A percentile compares a stretch with the other conserved stretches of the same genome.
phyloP scores from a whole-genome alignment of 805 yeast species.

The Candida montana region DNA sequence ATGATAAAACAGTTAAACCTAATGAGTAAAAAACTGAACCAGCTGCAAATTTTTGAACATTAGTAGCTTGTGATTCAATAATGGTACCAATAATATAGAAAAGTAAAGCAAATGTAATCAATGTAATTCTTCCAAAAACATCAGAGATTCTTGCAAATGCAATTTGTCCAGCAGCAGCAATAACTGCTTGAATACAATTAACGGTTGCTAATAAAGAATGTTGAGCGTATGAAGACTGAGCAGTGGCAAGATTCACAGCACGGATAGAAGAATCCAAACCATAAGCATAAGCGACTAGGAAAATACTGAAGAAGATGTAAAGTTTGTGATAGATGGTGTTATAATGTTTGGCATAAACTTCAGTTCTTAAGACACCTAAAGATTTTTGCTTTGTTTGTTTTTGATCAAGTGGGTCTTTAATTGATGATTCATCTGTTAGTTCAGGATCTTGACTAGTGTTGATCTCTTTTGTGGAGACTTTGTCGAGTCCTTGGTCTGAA shows the following conservation, averaged over 20 bases:
- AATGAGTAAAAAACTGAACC: slow-evolving; percentile 41
- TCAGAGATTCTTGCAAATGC: slow-evolving; percentile 53
- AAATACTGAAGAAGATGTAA: slow-evolving; percentile 42
- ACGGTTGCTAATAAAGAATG: slow-evolving; percentile 51
- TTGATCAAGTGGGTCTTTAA: not conserved
- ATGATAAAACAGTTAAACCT: slow-evolving; percentile 57
- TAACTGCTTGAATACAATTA: slow-evolving; percentile 44
- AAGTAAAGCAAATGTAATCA: slow-evolving; percentile 40
- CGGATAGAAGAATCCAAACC: slow-evolving; percentile 51
- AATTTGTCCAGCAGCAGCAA: slow-evolving; percentile 54
- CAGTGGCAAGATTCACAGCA: slow-evolving; percentile 29
- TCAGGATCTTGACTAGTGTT: not conserved
- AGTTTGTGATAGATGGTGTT: slow-evolving; percentile 30
- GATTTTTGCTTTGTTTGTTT: slow-evolving; percentile 8
- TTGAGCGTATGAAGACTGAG: slow-evolving; percentile 41
- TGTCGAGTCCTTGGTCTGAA: not conserved
- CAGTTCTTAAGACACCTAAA: slow-evolving; percentile 50
- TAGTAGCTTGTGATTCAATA: slow-evolving; percentile 49
- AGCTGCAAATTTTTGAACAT: slow-evolving; percentile 48
- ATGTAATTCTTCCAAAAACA: slow-evolving; percentile 48
- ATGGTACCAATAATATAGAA: slow-evolving; percentile 53
- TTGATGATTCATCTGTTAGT: not conserved
- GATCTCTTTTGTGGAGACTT: not conserved
- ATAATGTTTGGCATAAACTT: slow-evolving; percentile 49
- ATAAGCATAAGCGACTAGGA: slow-evolving; percentile 52